Evolutionary conservation across 2,329 filamentous ascomycete species (phyloP).

Genomic region (Colletotrichum kahawae): DNA sequence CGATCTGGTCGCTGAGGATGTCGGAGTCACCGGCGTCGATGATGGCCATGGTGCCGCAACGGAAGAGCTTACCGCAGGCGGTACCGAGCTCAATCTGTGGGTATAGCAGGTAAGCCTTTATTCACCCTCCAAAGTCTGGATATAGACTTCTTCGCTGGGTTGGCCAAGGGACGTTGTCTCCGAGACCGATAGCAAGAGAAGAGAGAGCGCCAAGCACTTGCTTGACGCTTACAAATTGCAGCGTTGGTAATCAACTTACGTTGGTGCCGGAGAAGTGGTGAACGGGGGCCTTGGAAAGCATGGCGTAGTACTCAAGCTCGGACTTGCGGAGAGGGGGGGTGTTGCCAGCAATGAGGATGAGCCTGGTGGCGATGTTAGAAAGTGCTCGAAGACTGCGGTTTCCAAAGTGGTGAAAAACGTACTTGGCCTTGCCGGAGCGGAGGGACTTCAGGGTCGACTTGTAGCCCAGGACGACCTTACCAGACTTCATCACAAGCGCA

Average conservation of each 20-base stretch:
- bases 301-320: constrained; percentile 94
- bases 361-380: constrained; percentile 64
- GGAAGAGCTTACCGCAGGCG: constrained; percentile 98
- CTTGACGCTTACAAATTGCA: not conserved
- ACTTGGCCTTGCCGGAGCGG: constrained; percentile 92
- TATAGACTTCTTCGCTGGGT: constrained; percentile 91
- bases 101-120: constrained; percentile 59
- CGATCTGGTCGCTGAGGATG: constrained; percentile 82
- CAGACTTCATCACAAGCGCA: constrained; percentile 68
- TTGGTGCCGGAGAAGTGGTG: constrained; percentile 99
- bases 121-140: constrained; percentile 85
- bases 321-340: constrained; percentile 97
- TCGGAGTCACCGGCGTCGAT: constrained; percentile 98
- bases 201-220: constrained; percentile 26
- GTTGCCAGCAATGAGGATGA: constrained; percentile 93
- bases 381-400: not conserved
- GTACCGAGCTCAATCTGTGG: constrained; percentile 95
- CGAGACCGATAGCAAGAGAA: constrained; percentile 28
- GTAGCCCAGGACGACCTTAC: constrained; percentile 88
- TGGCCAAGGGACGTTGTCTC: constrained; percentile 44
- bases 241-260: constrained; percentile 67
- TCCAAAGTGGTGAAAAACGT: constrained; percentile 64
- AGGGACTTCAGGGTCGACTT: constrained; percentile 85
- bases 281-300: constrained; percentile 91
- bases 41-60: constrained; percentile 96